Conservation (phyloP, 192 early-diverging fungal species). For the Backusella westeae region DNA sequence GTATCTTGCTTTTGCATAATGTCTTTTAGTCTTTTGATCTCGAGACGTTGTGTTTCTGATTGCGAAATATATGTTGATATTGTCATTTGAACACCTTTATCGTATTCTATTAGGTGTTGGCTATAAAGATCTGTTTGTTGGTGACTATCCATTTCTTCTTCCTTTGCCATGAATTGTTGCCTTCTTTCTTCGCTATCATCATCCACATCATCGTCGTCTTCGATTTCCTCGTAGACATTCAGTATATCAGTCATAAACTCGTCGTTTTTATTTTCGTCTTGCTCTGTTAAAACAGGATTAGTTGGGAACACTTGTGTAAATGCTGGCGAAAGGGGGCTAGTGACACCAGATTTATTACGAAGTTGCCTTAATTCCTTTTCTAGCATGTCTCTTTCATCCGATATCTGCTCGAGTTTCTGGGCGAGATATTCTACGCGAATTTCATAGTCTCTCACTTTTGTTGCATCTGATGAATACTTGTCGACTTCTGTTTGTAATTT, state of each 20-base stretch:
- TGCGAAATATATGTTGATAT: constrained; percentile 25
- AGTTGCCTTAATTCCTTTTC: constrained; percentile 19
- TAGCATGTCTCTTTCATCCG: constrained; percentile 21
- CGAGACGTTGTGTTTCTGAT: constrained; percentile 18
- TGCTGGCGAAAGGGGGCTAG: constrained; percentile 1
- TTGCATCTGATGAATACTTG: constrained; percentile 8
- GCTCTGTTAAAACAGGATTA: not conserved
- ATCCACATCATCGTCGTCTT: not conserved
- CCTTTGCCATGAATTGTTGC: not conserved
- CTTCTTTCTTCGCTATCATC: not conserved
- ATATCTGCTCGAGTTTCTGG: constrained; percentile 29
- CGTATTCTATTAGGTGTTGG: constrained; percentile 11
- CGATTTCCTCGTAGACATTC: constrained; percentile 20
- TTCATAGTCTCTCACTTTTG: constrained; percentile 29
- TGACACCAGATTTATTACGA: not conserved
- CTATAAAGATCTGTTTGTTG: not conserved
- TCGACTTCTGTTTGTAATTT: constrained; percentile 24
- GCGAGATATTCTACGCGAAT: constrained; percentile 31
- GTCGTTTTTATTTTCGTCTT: constrained; percentile 10
- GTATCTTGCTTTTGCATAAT: constrained; percentile 28
- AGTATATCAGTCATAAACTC: constrained; percentile 16
- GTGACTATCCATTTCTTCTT: not conserved
- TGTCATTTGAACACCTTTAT: constrained; percentile 19
- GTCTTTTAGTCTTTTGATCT: constrained; percentile 1
- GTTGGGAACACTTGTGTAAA: constrained; percentile 3